Evolutionary conservation across 139 green algal genomes (phyloP).

Genomic region (Haematococcus sp.): DNA sequence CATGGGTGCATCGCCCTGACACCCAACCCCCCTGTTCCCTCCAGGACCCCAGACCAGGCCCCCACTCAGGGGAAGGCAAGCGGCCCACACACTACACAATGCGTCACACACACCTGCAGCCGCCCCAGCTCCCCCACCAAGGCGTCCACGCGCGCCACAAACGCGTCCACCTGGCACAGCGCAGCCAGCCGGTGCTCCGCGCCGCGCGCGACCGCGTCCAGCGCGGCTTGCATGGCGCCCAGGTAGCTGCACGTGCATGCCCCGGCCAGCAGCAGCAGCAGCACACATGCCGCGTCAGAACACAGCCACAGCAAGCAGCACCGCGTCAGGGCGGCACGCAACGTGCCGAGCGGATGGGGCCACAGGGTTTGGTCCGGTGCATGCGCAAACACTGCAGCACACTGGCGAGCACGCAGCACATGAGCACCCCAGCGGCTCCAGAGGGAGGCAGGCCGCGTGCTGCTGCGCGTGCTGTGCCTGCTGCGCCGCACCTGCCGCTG

Average conservation of each 20-base stretch:
- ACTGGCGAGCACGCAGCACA: background rate
- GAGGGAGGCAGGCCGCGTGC: background rate
- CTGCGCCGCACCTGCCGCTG: conserved; percentile 42
- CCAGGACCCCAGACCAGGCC: no score
- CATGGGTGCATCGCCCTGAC: no score
- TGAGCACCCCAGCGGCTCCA: background rate
- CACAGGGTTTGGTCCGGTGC: no score
- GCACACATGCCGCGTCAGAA: no score
- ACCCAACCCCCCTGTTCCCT: no score
- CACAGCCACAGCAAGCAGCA: background rate
- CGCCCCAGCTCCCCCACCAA: no score
- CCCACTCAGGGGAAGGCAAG: no score
- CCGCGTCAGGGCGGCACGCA: no score
- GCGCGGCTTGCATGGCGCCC: conserved; percentile 25
- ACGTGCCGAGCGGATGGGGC: no score
- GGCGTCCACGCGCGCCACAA: background rate
- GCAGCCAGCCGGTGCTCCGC: conserved; percentile 29
- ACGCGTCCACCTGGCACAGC: conserved; percentile 23
- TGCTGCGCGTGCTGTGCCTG: background rate
- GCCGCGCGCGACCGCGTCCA: conserved; percentile 25
- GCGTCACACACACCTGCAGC: no score
- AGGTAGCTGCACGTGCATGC: conserved; percentile 39
- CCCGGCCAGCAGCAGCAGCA: background rate
- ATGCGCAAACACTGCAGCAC: background rate
- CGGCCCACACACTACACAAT: no score